These are phyloP conservation scores for Tieghemostelium lacteum DNA, from an alignment of 78 protist species.

Conservation along the genomic window DNA sequence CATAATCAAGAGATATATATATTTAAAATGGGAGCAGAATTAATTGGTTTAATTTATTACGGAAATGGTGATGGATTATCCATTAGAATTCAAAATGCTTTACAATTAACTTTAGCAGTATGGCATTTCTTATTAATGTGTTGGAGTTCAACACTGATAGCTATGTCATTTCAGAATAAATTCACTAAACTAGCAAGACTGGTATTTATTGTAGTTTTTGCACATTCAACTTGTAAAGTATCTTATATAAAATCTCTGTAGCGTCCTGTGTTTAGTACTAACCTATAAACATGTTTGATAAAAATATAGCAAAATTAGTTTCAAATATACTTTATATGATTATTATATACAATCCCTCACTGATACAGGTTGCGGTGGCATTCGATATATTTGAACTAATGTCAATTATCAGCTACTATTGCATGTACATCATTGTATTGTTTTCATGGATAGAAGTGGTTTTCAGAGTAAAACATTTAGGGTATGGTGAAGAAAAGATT, in stretches of 20 bases:
- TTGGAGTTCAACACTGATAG: background rate
- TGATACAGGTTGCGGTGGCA: background rate
- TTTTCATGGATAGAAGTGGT: slow-evolving; percentile 68
- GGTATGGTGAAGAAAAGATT: slow-evolving; percentile 53
- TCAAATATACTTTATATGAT: slow-evolving; percentile 54
- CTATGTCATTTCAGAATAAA: background rate
- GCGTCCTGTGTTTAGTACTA: background rate
- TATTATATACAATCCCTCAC: background rate
- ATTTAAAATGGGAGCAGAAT: background rate
- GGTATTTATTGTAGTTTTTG: slow-evolving; percentile 21
- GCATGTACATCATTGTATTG: slow-evolving; percentile 71
- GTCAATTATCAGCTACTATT: slow-evolving; percentile 47
- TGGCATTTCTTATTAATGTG: slow-evolving; percentile 42
- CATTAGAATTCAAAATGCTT: slow-evolving; percentile 2
- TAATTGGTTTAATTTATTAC: slow-evolving; percentile 54
- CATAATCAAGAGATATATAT: no score
- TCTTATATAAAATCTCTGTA: background rate
- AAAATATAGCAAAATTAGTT: slow-evolving; percentile 31
- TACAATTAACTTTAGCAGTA: slow-evolving; percentile 1
- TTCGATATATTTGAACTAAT: slow-evolving; percentile 43
- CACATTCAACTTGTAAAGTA: slow-evolving; percentile 11
- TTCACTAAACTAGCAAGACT: slow-evolving; percentile 20
- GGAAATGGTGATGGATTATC: slow-evolving; percentile 54
- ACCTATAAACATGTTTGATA: background rate
- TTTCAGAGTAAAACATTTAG: slow-evolving; percentile 46